Percentiles rank a stretch among this genome's conserved stretches.
Evolutionary conservation across 805 yeast genomes (phyloP).

Genomic region (Priceomyces fermenticarens): DNA sequence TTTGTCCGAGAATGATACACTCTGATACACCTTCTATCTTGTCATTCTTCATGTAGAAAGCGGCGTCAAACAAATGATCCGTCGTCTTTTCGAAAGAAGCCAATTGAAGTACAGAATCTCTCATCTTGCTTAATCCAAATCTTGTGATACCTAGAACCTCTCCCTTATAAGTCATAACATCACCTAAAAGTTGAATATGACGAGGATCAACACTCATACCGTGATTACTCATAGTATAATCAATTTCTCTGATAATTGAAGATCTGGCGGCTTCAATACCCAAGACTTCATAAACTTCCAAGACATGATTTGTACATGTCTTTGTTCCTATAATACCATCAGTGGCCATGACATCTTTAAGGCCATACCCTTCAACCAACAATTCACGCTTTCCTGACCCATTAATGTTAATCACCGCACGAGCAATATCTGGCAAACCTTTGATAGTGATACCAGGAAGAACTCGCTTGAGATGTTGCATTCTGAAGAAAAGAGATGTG

Average conservation of each 20-base stretch:
- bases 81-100: constrained; percentile 98
- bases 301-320: constrained; percentile 87
- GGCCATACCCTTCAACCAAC: constrained; percentile 96
- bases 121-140: constrained; percentile 96
- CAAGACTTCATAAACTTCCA: constrained; percentile 83
- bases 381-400: constrained; percentile 86
- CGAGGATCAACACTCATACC: constrained; percentile 99
- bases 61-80: constrained; percentile 96
- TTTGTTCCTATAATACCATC: constrained; percentile 91
- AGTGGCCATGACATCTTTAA: constrained; percentile 93
- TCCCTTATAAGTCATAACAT: constrained; percentile 98
- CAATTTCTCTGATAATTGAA: constrained; percentile 90
- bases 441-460: constrained; percentile 88
- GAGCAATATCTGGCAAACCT: constrained; percentile 85
- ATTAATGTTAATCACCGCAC: constrained; percentile 93
- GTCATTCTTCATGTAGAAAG: constrained; percentile 96
- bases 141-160: constrained; percentile 97
- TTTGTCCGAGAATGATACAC: constrained; percentile 95
- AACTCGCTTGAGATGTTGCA: constrained; percentile 84
- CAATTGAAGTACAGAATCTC: constrained; percentile 94
- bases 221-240: constrained; percentile 96
- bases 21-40: constrained; percentile 96
- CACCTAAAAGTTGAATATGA: constrained; percentile 95
- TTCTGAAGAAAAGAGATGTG: constrained; percentile 69
- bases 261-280: constrained; percentile 98